Evolutionary conservation across 1,284 basidiomycete species (phyloP).

Genomic region (Rhodotorula sp.): DNA sequence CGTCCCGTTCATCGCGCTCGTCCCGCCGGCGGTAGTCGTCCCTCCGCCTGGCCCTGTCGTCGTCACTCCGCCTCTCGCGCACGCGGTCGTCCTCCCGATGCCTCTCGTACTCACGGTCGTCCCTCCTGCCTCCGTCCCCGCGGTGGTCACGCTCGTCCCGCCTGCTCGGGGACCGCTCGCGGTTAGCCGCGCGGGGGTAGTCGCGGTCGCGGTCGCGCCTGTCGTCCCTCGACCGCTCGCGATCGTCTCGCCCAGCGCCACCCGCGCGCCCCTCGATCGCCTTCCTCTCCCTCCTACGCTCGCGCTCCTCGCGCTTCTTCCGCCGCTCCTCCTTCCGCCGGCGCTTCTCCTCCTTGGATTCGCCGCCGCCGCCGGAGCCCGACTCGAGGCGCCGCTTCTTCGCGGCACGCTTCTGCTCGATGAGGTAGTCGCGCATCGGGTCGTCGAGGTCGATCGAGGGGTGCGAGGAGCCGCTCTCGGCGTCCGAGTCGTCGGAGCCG

Average conservation of each 20-base stretch:
- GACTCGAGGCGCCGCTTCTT: slow-evolving; percentile 13
- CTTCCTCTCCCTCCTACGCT: slow-evolving; percentile 46
- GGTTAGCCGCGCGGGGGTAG: too few relatives aligned
- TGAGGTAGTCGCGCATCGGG: slow-evolving; percentile 87
- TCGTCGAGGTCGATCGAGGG: slow-evolving; percentile 89
- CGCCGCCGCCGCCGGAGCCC: neutral
- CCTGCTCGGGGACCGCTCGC: too few relatives aligned
- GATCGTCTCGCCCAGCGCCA: neutral
- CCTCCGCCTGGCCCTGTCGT: neutral
- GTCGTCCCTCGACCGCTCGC: neutral
- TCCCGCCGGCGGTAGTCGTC: slow-evolving; percentile 1
- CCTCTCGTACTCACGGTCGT: neutral
- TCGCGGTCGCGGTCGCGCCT: neutral
- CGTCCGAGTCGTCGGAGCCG: slow-evolving; percentile 59
- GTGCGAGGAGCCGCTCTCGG: slow-evolving; percentile 63
- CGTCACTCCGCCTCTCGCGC: neutral
- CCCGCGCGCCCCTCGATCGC: neutral
- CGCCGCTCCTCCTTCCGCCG: slow-evolving; percentile 25
- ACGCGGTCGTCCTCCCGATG: neutral
- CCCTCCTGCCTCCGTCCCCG: neutral
- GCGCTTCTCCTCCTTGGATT: slow-evolving; percentile 21
- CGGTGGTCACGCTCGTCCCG: slow-evolving; percentile 2
- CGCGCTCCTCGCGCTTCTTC: slow-evolving; percentile 37
- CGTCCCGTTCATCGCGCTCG: slow-evolving; percentile 18
- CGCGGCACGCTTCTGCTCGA: slow-evolving; percentile 44